Percentiles rank a stretch among this genome's conserved stretches.
Evolutionary conservation across 202 grass and related monocot genomes (phyloP).

Genomic region (Dendrocalamus latiflorus): DNA sequence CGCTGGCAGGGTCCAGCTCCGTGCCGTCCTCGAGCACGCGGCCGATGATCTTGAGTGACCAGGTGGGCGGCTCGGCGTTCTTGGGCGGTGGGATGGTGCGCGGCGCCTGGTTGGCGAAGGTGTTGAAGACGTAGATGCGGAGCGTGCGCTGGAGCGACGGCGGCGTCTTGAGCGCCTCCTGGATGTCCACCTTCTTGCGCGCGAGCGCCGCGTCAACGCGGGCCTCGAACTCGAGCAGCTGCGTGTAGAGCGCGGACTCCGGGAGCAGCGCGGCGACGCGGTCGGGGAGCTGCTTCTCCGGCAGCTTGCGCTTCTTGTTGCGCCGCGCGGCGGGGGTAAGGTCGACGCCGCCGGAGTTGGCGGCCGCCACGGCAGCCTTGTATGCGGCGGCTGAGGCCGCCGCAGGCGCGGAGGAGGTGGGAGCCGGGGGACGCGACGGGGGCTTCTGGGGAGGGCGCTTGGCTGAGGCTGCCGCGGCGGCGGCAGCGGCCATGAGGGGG

Average conservation of each 20-base stretch:
- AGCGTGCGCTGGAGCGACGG: slow-evolving; percentile 85
- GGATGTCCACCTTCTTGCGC: slow-evolving; percentile 87
- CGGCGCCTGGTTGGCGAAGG: slow-evolving; percentile 66
- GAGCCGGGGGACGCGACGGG: slow-evolving; percentile 28
- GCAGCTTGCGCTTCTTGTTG: slow-evolving; percentile 88
- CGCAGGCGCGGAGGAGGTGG: slow-evolving; percentile 23
- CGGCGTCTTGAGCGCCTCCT: slow-evolving; percentile 70
- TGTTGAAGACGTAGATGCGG: slow-evolving; percentile 86
- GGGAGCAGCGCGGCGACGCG: slow-evolving; percentile 76
- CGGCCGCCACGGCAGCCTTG: slow-evolving; percentile 18
- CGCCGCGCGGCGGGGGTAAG: slow-evolving; percentile 59
- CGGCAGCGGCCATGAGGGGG: slow-evolving; percentile 33
- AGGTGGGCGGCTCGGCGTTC: slow-evolving; percentile 61
- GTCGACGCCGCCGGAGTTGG: slow-evolving; percentile 38
- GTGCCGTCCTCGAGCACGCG: slow-evolving; percentile 73
- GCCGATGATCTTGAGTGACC: slow-evolving; percentile 93
- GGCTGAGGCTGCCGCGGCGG: slow-evolving; percentile 20
- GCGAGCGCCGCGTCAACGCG: slow-evolving; percentile 50
- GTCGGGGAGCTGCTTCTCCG: slow-evolving; percentile 88
- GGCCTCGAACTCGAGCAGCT: slow-evolving; percentile 92
- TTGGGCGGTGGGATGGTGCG: slow-evolving; percentile 51
- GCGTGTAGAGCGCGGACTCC: slow-evolving; percentile 84
- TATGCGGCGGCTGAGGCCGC: slow-evolving; percentile 37
- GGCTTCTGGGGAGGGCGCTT: slow-evolving; percentile 80
- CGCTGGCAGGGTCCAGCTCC: slow-evolving; percentile 54